Base-by-base conservation (phyloP, 2,329 filamentous ascomycete genomes). In the Botrytis pseudocinerea region DNA sequence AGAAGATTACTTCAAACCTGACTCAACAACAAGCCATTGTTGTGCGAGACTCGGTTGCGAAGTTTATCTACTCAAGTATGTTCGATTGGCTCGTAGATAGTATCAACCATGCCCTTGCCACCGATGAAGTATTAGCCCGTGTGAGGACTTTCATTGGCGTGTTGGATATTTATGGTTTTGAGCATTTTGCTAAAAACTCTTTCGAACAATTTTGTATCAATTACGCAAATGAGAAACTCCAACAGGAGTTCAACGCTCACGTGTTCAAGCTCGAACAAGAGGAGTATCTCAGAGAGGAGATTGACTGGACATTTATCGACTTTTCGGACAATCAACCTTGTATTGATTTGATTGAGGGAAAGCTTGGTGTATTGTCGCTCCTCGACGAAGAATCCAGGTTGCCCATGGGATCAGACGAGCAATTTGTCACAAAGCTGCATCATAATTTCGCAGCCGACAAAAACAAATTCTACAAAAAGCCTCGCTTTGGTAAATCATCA, bases 171-270 rank as follows among this genome's bases (percentile, higher is more conserved):
- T 98, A 98, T 83, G 95, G 95, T 76, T 99, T 99, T 81, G 96
- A 99, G 83, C 96, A 98, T 84, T 99, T 99, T 80, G 95, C 96
- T 75, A 98, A 98, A 87, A 99, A 99, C 85, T 99, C 96, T 0
- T 99, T 99, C 80, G 96, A 99, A 82, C 96, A 99, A 82, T 99
- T 99, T 84, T 99, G 96, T 84, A 99, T 99, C 88, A 99, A 99
- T 84, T 99, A 99, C 80, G 96, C 96, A 83, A 99, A 99, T 83
- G 96, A 99, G 84, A 99, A 99, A 84, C 86, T 99, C 71, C 96
- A 99, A 82, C 96, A 99, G 82, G 95, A 98, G 82, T 99, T 99
- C 87, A 99, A 99, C 84, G 94, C 97, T 82, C 96, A 99, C 80
- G 96, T 99, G 51, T 99, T 99, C 89, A 98, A 98, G 83, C 89